These are phyloP conservation scores for Populus nigra DNA, from an alignment of 345 rosid species.

Conservation along the genomic window DNA sequence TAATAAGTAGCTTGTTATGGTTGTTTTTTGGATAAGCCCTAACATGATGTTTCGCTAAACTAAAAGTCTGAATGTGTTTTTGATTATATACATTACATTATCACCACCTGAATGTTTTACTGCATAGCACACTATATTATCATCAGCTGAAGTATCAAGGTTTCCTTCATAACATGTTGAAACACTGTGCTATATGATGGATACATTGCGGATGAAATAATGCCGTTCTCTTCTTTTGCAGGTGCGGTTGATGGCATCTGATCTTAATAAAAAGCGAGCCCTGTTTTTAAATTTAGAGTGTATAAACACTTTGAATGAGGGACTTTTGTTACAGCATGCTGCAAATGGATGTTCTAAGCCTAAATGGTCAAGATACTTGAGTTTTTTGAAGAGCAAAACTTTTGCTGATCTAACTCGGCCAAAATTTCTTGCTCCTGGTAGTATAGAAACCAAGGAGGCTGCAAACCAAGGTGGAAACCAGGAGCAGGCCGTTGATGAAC, in stretches of 20 bases:
- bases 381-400: constrained; percentile 92
- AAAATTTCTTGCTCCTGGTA: constrained; percentile 43
- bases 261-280: constrained; percentile 51
- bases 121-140: background rate
- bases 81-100: background rate
- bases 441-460: constrained; percentile 34
- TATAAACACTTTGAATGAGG: constrained; percentile 85
- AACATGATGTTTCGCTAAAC: background rate
- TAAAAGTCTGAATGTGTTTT: background rate
- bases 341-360: constrained; percentile 77
- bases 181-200: background rate
- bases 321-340: constrained; percentile 72
- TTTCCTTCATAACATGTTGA: background rate
- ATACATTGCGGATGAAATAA: background rate
- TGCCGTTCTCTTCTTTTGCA: constrained; percentile 25
- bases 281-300: constrained; percentile 75
- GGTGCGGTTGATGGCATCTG: constrained; percentile 72
- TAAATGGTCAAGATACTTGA: constrained; percentile 81
- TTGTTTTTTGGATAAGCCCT: background rate
- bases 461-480: constrained; percentile 28
- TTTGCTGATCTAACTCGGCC: constrained; percentile 81
- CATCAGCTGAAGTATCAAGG: constrained; percentile 10
- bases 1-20: background rate
- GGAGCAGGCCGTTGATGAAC: constrained; percentile 38
- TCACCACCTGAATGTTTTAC: too few species aligned